Evolutionary conservation across 2,329 filamentous ascomycete genomes (phyloP).

Genomic region (Tolypocladium ovalisporum): DNA sequence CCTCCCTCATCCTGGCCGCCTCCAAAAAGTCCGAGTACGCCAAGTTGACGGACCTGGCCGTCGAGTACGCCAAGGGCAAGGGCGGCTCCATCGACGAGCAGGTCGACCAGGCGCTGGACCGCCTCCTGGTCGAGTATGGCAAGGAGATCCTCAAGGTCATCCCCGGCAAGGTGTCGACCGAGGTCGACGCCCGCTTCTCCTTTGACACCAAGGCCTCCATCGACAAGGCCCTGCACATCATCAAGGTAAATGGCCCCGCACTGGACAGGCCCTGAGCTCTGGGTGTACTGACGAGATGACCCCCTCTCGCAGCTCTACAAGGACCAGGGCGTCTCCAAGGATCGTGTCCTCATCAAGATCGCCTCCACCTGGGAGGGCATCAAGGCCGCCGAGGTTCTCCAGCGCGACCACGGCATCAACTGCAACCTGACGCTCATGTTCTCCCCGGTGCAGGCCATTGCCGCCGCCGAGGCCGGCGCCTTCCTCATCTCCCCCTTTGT

Average conservation of each 20-base stretch:
- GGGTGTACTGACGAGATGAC: constrained; percentile 6
- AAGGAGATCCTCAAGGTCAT: constrained; percentile 95
- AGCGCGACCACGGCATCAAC: constrained; percentile 94
- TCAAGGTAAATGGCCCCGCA: constrained; percentile 53
- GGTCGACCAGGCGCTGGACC: constrained; percentile 84
- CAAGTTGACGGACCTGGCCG: constrained; percentile 75
- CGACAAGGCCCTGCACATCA: constrained; percentile 93
- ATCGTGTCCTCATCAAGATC: constrained; percentile 95
- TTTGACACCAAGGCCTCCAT: constrained; percentile 91
- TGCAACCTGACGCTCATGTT: constrained; percentile 99
- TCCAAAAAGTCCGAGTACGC: constrained; percentile 98
- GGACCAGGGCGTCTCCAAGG: constrained; percentile 80
- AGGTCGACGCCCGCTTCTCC: constrained; percentile 92
- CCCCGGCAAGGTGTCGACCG: constrained; percentile 96
- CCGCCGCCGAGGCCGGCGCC: constrained; percentile 85
- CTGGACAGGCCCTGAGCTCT: not conserved
- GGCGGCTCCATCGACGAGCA: constrained; percentile 62
- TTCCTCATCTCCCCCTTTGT: constrained; percentile 99
- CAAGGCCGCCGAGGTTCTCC: constrained; percentile 94
- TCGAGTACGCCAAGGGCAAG: constrained; percentile 74
- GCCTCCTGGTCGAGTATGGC: constrained; percentile 94
- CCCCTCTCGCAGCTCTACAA: constrained; percentile 68
- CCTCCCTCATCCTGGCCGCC: constrained; percentile 93
- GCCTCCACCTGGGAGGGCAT: constrained; percentile 99
- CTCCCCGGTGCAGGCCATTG: constrained; percentile 88